Conservation (phyloP, 345 rosid species). For the Gossypium turneri region DNA sequence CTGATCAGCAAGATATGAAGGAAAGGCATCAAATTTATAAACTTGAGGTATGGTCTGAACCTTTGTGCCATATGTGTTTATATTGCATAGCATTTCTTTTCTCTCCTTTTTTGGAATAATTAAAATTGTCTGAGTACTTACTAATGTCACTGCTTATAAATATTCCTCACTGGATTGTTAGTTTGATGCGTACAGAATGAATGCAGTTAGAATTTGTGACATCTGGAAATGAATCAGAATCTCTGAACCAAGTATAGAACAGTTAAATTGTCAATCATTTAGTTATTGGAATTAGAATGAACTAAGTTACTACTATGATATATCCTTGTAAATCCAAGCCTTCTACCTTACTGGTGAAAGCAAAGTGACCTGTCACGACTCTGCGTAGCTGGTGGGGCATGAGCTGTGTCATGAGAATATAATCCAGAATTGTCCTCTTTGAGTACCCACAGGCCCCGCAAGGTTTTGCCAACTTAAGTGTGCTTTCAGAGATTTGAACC, state of each 20-base stretch:
- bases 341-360: background rate
- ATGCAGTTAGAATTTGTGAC: background rate
- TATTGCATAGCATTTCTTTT: background rate
- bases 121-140: background rate
- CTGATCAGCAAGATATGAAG: conserved; percentile 60
- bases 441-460: no score
- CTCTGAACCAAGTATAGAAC: background rate
- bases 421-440: no score
- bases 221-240: background rate
- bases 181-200: background rate
- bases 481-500: no score
- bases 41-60: conserved; percentile 62
- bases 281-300: background rate
- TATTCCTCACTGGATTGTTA: background rate
- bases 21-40: conserved; percentile 70
- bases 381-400: no score
- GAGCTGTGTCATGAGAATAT: no score
- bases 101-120: background rate
- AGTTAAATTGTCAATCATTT: background rate
- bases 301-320: background rate
- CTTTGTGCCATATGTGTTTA: background rate
- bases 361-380: background rate
- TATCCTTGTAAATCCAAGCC: background rate
- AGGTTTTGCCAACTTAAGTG: no score
- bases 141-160: background rate